Base-by-base conservation (phyloP, 2,329 filamentous ascomycete genomes). In the Diaporthe velutina region DNA sequence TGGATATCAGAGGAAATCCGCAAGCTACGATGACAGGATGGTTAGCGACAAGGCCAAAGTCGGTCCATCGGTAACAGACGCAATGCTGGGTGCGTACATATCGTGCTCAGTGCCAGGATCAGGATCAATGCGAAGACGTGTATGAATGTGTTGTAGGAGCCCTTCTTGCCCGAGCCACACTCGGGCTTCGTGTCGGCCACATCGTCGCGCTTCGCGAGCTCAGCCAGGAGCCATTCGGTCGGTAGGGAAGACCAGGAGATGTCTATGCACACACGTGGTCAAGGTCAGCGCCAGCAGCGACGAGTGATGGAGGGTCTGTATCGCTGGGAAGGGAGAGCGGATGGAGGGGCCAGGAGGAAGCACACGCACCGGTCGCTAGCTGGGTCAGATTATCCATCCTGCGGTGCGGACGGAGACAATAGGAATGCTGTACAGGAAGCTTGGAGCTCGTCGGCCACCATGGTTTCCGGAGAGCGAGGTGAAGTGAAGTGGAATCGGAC, bases 101-200 rank as follows among this genome's bases (percentile, higher is more conserved):
- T 78, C 1, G 89, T 90, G 83, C 91, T 92, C 73, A 94, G 81
- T 0, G 83, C 80, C 70, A 94, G 84, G 73, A 94, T 93, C 52
- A 94, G 83, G 74, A 93, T 85, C 73, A 95, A 83, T 57, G 93
- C 93, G 79, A 91, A 89, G 68, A 94, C 89, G 81, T 95, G 93
- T 55, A 92, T 84, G 2, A 89, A 85, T 0, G 91, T 93, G 77
- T 94, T 92, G 83, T 95, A 95, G 77, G 83, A 83, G 33, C 89
- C 90, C 74, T 83, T 83, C 70, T 87, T 84, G 66, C 85, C 85
- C 6, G 87, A 88, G 48, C 90, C 90, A 78, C 90, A 92, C 42
- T 83, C 80, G 7, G 89, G 89, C 74, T 85, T 86, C 48, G 85
- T 79, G 42, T 80, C 83, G 68, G 82, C 80, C 12, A 82, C 79